Evolutionary conservation across 2,329 filamentous ascomycete genomes (phyloP).

Genomic region (Fusarium caatingaense): DNA sequence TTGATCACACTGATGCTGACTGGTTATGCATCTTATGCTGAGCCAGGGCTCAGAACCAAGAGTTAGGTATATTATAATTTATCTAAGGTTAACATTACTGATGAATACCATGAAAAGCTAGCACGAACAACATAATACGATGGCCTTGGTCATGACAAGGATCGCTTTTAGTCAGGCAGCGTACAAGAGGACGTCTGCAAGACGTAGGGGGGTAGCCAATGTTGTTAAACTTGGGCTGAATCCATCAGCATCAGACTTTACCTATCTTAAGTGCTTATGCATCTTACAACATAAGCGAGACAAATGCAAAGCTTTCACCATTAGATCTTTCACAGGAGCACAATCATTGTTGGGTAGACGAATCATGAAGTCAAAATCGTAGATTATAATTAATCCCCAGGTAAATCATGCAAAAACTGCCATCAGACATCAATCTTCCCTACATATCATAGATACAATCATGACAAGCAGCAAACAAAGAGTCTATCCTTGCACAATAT

Average conservation of each 20-base stretch:
- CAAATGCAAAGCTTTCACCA: neutral
- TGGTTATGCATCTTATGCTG: neutral
- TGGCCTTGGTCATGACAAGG: neutral
- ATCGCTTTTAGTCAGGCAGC: neutral
- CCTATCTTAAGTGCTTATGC: neutral
- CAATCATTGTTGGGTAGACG: neutral
- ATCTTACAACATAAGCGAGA: neutral
- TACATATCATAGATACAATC: conserved; percentile 7
- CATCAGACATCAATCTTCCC: conserved; percentile 26
- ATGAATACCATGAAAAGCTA: no score
- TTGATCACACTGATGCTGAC: neutral
- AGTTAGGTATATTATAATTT: no score
- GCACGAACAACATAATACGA: neutral
- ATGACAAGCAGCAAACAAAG: conserved; percentile 17
- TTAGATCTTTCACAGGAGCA: neutral
- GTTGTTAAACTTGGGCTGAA: neutral
- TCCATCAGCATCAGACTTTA: neutral
- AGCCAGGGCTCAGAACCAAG: neutral
- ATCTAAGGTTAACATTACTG: no score
- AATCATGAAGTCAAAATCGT: conserved; percentile 3
- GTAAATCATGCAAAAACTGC: conserved; percentile 14
- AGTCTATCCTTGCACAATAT: conserved; percentile 35
- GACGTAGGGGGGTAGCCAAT: neutral
- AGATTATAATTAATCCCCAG: conserved; percentile 36
- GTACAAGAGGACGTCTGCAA: neutral